These are phyloP conservation scores for Solanum rostratum DNA, from an alignment of 257 asterid genomes.

Conservation along the genomic window DNA sequence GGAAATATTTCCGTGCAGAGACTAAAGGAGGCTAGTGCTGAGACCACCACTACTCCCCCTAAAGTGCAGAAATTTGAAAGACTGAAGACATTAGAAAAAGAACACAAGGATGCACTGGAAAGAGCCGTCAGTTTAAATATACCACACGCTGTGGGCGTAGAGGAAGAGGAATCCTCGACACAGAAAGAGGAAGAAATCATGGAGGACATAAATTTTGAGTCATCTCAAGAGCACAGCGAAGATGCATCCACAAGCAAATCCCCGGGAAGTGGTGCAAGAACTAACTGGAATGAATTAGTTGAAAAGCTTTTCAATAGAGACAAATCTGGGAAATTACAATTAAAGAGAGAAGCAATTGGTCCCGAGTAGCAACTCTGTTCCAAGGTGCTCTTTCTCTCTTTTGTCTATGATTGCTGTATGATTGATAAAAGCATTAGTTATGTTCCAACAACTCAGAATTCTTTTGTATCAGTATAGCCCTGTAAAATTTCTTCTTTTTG, in stretches of 20 bases:
- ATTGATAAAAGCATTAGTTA: not conserved
- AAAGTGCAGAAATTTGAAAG: conserved; percentile 49
- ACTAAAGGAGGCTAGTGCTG: conserved; percentile 32
- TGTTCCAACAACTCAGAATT: not conserved
- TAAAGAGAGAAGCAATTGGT: not conserved
- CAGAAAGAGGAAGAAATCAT: conserved; percentile 17
- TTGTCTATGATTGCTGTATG: not conserved
- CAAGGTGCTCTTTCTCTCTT: not conserved
- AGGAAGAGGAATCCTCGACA: conserved; percentile 12
- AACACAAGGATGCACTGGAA: conserved; percentile 89
- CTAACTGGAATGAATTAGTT: conserved; percentile 61
- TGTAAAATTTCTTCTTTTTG: not conserved
- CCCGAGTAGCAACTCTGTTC: not conserved
- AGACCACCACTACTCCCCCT: conserved; percentile 52
- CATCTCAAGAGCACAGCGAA: conserved; percentile 5
- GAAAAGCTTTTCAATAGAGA: conserved; percentile 51
- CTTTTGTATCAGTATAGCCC: not conserved
- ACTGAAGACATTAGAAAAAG: conserved; percentile 57
- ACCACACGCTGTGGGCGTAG: conserved; percentile 53
- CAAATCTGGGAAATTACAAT: conserved; percentile 24
- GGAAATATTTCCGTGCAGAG: conserved; percentile 23
- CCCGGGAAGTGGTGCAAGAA: conserved; percentile 15
- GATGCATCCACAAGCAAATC: conserved; percentile 14
- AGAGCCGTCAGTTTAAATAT: conserved; percentile 87
- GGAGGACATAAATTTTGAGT: conserved; percentile 12